Base-by-base conservation (phyloP, 352 stramenopile species). In the Phytophthora idaei region DNA sequence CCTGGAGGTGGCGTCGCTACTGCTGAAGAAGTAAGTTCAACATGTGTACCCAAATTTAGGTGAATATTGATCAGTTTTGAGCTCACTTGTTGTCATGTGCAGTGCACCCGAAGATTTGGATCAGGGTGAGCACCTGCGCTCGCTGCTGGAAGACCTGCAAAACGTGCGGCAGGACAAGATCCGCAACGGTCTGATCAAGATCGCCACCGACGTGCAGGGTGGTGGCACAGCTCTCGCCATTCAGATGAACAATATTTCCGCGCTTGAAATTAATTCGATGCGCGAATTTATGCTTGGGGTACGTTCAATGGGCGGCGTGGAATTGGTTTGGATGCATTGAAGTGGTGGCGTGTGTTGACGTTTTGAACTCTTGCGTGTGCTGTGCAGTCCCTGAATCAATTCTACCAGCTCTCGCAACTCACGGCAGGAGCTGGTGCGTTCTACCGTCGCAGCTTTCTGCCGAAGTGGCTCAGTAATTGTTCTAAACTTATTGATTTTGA, bases 161-260 rank as follows among this genome's bases (percentile, higher is more conserved):
- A 94, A 96, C 53, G 73, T 95, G n/a, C 84, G 90, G 0, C 87
- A 96, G 59, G 85, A 95, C 62, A 96, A 96, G 64, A 95, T 97
- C 67, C 87, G 90, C 59, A 90, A 90, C 39, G 89, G 89, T 93
- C 68, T 97, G 25, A 85, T 85, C 62, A 80, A 85, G 41, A 95
- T 97, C 41, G 81, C 85, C 10, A 83, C 57, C 37, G 88, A 96
- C 39, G 85, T 93, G 36, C 81, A 93, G 59, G 83, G 64, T 41
- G 87, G 85, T 15, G 85, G 83, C 37, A 87, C 85, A 29, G 85
- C 87, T 27, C 88, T 84, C 39, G 87, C 85, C 28, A 89, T 95
- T 69, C 75, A 94, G 75, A 92, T 97, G 86, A 97, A 94, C 81
- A 94, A 95, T 57, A 87, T 95, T 28, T 79, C 81, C 0, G 87